Base-by-base conservation (phyloP, 2,329 filamentous ascomycete species). In the Endocalyx cinctus region DNA sequence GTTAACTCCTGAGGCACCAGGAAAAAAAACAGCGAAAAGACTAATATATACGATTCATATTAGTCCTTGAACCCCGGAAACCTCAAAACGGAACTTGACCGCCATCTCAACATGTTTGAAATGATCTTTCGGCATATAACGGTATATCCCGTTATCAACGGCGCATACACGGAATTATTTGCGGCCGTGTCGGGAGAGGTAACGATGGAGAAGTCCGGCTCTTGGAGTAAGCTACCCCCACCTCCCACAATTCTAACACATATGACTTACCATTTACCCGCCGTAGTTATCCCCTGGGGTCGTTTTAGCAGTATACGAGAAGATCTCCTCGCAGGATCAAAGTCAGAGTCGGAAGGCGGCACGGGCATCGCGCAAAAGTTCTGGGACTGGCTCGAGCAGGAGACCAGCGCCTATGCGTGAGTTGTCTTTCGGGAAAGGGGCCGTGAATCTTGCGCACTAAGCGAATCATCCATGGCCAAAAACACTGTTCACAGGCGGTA, bases 241-340 rank as follows among this genome's bases (percentile, higher is more conserved):
- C n/a, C n/a, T n/a, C n/a, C n/a, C n/a, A n/a, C n/a, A n/a, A n/a
- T n/a, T n/a, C n/a, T n/a, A n/a, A n/a, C n/a, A n/a, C n/a, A n/a
- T n/a, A n/a, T n/a, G n/a, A n/a, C n/a, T n/a, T n/a, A n/a, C n/a
- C n/a, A n/a, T n/a, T n/a, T n/a, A n/a, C n/a, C n/a, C n/a, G n/a
- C n/a, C n/a, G n/a, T n/a, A n/a, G 46, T 72, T 13, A 52, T 65
- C 16, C 67, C 69, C 0, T 74, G 66, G 60, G 70, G 70, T 34
- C 45, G 55, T 27, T 45, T 54, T 32, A 39, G 37, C 35, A 26
- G 45, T 13, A 43, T 55, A 11, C 45, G 57, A 10, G 38, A 47
- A 16, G 60, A 62, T 34, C 28, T 62, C n/a, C 50, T 43, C 6
- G 43, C 47, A 1, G 52, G 41, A 8, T 45, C 47, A 1, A 55